Evolutionary conservation across 768 basidiomycete genomes (phyloP).

Genomic region (Phylloporus sp.): DNA sequence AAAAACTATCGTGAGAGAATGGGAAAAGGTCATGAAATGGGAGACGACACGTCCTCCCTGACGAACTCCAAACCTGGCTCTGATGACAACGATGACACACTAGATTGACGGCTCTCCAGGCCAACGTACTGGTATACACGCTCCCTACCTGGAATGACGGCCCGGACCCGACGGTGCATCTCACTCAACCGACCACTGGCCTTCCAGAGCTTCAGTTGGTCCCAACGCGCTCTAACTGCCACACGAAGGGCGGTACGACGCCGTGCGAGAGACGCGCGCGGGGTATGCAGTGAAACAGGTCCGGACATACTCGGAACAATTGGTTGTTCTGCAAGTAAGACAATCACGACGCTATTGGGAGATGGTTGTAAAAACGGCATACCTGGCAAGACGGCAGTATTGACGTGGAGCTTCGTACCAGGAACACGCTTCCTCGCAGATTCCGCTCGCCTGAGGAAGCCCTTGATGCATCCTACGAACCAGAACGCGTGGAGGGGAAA

Average conservation of each 20-base stretch:
- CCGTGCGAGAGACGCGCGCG: constrained; percentile 23
- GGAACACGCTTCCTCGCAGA: background rate
- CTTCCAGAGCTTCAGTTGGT: constrained; percentile 25
- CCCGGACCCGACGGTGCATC: constrained; percentile 28
- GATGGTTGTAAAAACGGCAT: background rate
- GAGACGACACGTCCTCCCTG: background rate
- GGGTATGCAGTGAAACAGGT: constrained; percentile 4
- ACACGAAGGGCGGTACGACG: constrained; percentile 26
- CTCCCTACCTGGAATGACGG: constrained; percentile 24
- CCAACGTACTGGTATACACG: constrained; percentile 32
- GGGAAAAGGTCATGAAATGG: constrained; percentile 10
- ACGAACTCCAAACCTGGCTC: background rate
- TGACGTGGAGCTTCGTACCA: constrained; percentile 1
- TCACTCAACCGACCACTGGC: constrained; percentile 25
- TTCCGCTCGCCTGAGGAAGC: constrained; percentile 36
- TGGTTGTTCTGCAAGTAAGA: constrained; percentile 13
- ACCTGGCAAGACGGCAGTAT: constrained; percentile 8
- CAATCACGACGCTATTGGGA: background rate
- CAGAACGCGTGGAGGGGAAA: constrained; percentile 49
- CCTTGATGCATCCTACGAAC: constrained; percentile 48
- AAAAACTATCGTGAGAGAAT: constrained; percentile 4
- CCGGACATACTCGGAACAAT: constrained; percentile 6
- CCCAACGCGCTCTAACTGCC: constrained; percentile 27
- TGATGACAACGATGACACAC: background rate
- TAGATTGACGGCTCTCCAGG: constrained; percentile 3